These are phyloP conservation scores for Fabrea salina DNA, from an alignment of 169 alveolate species.

Conservation along the genomic window DNA sequence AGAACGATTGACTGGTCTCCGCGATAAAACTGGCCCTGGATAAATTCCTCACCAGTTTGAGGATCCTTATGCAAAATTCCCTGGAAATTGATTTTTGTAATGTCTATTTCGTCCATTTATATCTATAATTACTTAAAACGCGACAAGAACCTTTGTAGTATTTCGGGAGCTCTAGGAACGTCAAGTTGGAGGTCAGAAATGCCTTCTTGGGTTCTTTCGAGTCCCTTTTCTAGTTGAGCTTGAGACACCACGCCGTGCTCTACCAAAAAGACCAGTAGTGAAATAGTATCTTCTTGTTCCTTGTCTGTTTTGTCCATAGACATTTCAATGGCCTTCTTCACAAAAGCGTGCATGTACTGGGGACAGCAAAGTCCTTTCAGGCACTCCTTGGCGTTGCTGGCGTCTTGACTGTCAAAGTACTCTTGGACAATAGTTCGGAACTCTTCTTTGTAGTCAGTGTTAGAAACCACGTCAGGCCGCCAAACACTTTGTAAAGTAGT, in stretches of 20 bases:
- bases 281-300: background rate
- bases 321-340: background rate
- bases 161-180: slow-evolving; percentile 21
- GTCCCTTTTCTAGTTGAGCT: background rate
- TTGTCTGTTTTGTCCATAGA: slow-evolving; percentile 7
- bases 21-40: too few species aligned
- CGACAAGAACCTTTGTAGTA: background rate
- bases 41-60: too few species aligned
- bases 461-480: background rate
- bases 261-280: background rate
- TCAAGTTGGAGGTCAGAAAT: background rate
- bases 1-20: too few species aligned
- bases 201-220: background rate
- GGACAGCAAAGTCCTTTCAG: background rate
- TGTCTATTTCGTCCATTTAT: background rate
- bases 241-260: background rate
- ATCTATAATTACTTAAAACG: background rate
- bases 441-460: background rate
- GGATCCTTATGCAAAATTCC: too few species aligned
- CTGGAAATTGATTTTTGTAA: background rate
- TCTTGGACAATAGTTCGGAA: background rate
- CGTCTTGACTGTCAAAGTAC: slow-evolving; percentile 13
- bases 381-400: slow-evolving; percentile 5
- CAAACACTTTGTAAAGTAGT: slow-evolving; percentile 25
- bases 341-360: slow-evolving; percentile 23